phyloP scores from a whole-genome alignment of 2,329 filamentous ascomycete genomes.

The Cladosporium oxysporum region DNA sequence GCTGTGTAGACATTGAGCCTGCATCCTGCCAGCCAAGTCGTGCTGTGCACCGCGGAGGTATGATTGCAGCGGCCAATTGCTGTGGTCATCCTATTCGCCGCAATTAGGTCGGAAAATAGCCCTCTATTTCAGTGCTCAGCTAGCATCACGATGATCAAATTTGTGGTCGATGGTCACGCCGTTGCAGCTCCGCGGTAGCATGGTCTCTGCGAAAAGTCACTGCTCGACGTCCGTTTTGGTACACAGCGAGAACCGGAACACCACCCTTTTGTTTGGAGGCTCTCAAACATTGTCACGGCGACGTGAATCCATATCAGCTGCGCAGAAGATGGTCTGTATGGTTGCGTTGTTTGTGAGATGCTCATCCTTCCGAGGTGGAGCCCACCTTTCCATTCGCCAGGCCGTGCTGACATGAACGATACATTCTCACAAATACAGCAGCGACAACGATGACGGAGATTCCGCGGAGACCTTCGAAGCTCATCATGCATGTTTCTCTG shows the following conservation, averaged over 20 bases:
- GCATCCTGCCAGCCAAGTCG: background rate
- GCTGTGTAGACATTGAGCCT: background rate
- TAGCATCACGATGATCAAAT: background rate
- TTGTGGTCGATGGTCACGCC: background rate
- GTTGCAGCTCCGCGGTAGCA: background rate
- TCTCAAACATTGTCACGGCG: too few relatives aligned
- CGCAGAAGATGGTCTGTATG: too few relatives aligned
- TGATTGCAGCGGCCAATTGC: background rate
- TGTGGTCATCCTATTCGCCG: background rate
- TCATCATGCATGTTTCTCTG: background rate
- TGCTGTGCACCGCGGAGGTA: background rate
- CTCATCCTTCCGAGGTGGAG: too few relatives aligned
- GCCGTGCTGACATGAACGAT: too few relatives aligned
- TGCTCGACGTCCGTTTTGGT: background rate
- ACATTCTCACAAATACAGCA: too few relatives aligned
- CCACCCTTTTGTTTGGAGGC: too few relatives aligned
- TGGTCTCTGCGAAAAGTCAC: background rate
- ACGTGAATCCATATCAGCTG: too few relatives aligned
- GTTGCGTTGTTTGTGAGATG: too few relatives aligned
- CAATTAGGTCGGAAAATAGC: background rate
- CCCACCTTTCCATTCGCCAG: too few relatives aligned
- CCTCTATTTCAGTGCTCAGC: background rate
- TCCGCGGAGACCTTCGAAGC: background rate
- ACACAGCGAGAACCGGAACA: background rate
- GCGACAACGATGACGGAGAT: background rate